Base-by-base conservation (phyloP, 495 filamentous ascomycete species). In the Aspergillus biplanus region DNA sequence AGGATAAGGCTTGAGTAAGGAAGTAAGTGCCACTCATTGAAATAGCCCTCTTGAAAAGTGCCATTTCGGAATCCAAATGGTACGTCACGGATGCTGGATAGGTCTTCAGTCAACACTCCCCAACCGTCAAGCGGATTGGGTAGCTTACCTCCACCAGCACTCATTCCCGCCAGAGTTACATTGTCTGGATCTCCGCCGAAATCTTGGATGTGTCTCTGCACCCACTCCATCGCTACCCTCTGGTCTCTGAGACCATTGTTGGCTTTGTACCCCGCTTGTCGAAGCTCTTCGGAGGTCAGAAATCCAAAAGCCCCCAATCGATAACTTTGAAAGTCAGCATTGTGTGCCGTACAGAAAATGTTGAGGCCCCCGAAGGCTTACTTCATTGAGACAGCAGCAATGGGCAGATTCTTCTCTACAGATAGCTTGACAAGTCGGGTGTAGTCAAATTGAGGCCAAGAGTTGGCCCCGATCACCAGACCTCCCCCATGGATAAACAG, bases 171-270 rank as follows among this genome's bases (percentile, higher is more conserved):
- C 18, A 89, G 81, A 7, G 87, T 85, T 11, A 91, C 82, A 63
- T 88, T 87, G 6, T 81, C 69, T 1, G 88, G 86, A 62, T 92
- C 85, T 32, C 89, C 89, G 32, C 88, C 89, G 66, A 92, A 91
- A 56, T 71, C 68, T 8, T 56, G 48, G 32, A 78, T 78, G 52
- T 78, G 64, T 32, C 67, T 76, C 16, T 68, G 69, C 13, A 77
- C 74, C 76, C 76, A 78, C 52, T 69, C 57, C 21, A 78, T 56
- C 0, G 76, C 74, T 13, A 68, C 67, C 16, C 67, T 58, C 56
- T 77, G 75, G 49, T 77, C 75, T n/a, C 73, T 62, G 8, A 77
- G 69, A 16, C 73, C 75, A 48, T 75, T 75, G 53, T 77, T 77
- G 6, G 73, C 65, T 49, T 69, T 67, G 53, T 73, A 73, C 4